phyloP scores from a whole-genome alignment of 192 early-diverging fungal genomes.

The Coemansia sp. region DNA sequence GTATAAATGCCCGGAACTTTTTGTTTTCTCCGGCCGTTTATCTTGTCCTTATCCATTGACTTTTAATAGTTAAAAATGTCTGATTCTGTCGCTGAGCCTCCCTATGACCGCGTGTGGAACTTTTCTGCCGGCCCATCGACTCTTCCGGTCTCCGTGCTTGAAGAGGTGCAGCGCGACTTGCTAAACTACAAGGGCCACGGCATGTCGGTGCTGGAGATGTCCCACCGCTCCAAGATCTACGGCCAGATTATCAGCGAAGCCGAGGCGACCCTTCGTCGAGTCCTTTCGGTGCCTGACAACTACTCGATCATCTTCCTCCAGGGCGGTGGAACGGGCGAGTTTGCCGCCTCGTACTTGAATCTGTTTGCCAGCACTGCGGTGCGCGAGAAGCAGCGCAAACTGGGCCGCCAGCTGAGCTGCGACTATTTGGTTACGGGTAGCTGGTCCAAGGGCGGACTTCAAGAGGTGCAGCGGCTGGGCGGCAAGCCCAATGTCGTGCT shows the following conservation, averaged over 20 bases:
- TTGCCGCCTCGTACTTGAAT: conserved; percentile 88
- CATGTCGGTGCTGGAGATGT: conserved; percentile 93
- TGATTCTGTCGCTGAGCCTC: conserved; percentile 14
- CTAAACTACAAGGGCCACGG: conserved; percentile 80
- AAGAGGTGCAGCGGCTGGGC: conserved; percentile 84
- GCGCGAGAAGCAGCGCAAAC: conserved; percentile 44
- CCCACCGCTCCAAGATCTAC: conserved; percentile 87
- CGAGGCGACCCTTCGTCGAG: conserved; percentile 65
- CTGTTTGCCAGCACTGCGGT: conserved; percentile 64
- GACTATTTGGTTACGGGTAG: conserved; percentile 91
- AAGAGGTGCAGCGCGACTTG: conserved; percentile 79
- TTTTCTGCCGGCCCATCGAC: conserved; percentile 91
- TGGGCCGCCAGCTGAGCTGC: conserved; percentile 57
- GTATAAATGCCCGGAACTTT: background rate
- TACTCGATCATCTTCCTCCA: conserved; percentile 94
- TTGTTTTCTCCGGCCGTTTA: background rate
- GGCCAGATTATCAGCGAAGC: conserved; percentile 72
- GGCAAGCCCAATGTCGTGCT: conserved; percentile 76
- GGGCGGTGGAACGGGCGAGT: conserved; percentile 92
- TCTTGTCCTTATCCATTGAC: background rate
- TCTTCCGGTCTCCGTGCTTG: conserved; percentile 80
- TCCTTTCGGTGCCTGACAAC: conserved; percentile 84
- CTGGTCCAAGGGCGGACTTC: conserved; percentile 84
- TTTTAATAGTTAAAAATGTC: conserved; percentile 7
- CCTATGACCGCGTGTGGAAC: conserved; percentile 61